Conservation (phyloP, 345 rosid species). For the Eutrema heterophyllum region DNA sequence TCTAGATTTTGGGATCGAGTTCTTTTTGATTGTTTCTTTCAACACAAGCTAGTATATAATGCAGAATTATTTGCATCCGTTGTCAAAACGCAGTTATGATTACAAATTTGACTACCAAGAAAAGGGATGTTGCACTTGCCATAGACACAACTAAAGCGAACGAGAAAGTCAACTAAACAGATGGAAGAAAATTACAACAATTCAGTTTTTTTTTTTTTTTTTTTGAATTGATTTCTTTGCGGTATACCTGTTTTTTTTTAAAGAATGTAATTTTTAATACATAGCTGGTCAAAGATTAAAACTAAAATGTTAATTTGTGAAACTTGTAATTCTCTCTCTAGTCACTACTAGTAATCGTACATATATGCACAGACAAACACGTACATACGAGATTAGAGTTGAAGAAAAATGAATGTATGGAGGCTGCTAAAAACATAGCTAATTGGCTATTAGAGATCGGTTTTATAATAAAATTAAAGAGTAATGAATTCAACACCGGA, state of each 20-base stretch:
- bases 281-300: not conserved
- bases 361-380: not conserved
- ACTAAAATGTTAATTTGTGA: not conserved
- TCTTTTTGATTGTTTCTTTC: not conserved
- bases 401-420: not conserved
- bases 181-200: not conserved
- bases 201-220: not conserved
- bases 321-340: not conserved
- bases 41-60: not conserved
- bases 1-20: not conserved
- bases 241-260: not conserved
- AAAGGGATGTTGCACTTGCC: conserved; percentile 7
- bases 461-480: not conserved
- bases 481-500: not conserved
- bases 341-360: not conserved
- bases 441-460: not conserved
- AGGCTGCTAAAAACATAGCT: not conserved
- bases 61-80: not conserved
- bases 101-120: not conserved
- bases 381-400: not conserved
- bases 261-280: too few species aligned
- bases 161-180: conserved; percentile 7
- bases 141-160: not conserved
- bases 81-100: not conserved
- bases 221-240: not conserved